Conservation (phyloP, 108 stramenopile species). For the Cylindrotheca closterium region DNA sequence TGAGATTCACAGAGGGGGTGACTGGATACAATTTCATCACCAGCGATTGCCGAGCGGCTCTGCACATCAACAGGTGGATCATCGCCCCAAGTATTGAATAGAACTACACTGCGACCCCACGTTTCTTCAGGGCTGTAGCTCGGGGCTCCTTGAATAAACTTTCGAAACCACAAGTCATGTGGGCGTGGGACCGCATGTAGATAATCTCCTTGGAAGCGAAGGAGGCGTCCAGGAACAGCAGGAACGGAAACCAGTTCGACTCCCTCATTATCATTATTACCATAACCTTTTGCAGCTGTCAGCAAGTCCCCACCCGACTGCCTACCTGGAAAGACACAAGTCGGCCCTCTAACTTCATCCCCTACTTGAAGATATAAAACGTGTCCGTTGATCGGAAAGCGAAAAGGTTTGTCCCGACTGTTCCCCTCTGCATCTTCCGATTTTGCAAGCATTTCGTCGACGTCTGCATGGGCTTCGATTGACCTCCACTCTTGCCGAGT, state of each 20-base stretch:
- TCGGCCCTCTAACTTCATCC: constrained; percentile 61
- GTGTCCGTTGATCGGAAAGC: constrained; percentile 69
- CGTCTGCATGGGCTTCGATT: constrained; percentile 81
- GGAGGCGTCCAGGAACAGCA: constrained; percentile 58
- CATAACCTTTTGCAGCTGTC: no score
- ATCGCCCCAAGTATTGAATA: constrained; percentile 79
- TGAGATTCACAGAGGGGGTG: background rate
- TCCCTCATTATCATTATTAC: constrained; percentile 18
- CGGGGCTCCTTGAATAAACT: constrained; percentile 55
- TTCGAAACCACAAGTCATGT: constrained; percentile 63
- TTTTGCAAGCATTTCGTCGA: constrained; percentile 59
- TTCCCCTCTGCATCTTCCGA: constrained; percentile 23
- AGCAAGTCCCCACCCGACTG: constrained; percentile 61
- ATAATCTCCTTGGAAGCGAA: constrained; percentile 65
- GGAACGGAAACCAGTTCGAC: constrained; percentile 59
- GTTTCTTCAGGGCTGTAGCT: constrained; percentile 34
- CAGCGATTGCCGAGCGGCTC: background rate
- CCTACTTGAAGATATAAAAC: constrained; percentile 74
- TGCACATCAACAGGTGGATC: constrained; percentile 60
- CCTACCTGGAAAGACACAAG: constrained; percentile 53
- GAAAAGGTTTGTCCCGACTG: constrained; percentile 3
- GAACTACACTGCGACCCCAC: constrained; percentile 71
- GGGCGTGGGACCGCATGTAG: constrained; percentile 83
- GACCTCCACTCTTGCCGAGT: constrained; percentile 66
- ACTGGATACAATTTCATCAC: no score